These are phyloP conservation scores for Peziza echinospora DNA, from an alignment of 495 filamentous ascomycete species.

Conservation along the genomic window DNA sequence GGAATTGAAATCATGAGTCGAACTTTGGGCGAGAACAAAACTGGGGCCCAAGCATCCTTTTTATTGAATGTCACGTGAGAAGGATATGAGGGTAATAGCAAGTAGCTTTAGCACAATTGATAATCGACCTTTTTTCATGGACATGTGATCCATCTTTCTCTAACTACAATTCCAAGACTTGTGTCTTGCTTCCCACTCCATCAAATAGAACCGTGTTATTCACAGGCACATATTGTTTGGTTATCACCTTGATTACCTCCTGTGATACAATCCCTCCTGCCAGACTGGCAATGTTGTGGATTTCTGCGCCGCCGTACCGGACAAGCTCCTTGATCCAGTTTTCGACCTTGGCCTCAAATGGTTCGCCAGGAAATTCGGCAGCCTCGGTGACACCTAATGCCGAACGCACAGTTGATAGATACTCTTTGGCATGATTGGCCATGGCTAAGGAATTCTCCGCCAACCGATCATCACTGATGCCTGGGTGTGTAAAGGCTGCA, in stretches of 20 bases:
- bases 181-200: constrained; percentile 58
- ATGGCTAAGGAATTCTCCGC: constrained; percentile 9
- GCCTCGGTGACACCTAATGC: constrained; percentile 1
- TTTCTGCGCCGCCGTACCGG: constrained; percentile 60
- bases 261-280: constrained; percentile 85
- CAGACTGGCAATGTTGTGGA: constrained; percentile 85
- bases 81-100: no score
- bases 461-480: constrained; percentile 5
- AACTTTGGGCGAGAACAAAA: no score
- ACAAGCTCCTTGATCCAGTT: constrained; percentile 43
- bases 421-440: constrained; percentile 4
- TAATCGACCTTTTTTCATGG: no score
- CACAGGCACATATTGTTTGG: constrained; percentile 85
- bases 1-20: no score
- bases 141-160: no score
- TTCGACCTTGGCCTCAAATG: constrained; percentile 13
- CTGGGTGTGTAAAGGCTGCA: constrained; percentile 3
- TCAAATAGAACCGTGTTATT: constrained; percentile 90
- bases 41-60: no score
- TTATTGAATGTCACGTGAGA: no score
- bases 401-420: constrained; percentile 8
- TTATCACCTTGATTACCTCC: constrained; percentile 79
- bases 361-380: background rate
- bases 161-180: constrained; percentile 35
- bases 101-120: no score